Evolutionary conservation across 306 rosid species (phyloP), one percentile per base, ranked within the genome.

Genomic region (Lupinus albus): DNA sequence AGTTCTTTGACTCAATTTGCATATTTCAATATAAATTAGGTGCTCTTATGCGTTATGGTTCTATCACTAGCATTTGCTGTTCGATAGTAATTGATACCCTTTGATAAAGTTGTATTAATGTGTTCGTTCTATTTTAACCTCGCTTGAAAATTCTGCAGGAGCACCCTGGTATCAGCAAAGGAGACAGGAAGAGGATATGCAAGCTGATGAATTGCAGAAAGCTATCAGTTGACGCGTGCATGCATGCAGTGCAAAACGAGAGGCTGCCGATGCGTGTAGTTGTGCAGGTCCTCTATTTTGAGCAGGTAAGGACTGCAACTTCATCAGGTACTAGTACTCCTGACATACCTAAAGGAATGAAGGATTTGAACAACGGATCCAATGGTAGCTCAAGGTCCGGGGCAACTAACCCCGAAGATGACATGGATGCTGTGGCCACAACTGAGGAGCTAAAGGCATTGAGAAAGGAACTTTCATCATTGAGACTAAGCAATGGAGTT

Each of bases 181-280:
- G 96, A 4, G 96, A 90, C 61, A 90, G 82, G 78, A 94, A 86
- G 81, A 85, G 81, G 78, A 86, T 94, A 70, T 94, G 99, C 91
- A 88, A 86, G 80, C 72, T 94, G 81, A 90, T 94, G 95, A 95
- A 94, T 79, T 90, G 97, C 87, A 79, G 81, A 70, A 94, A 81
- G 71, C 83, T 94, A 12, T 94, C 99, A 0, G 95, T 73, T 6
- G 99, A 94, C 13, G 99, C 99, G 0, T 90, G 96, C 77, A 52
- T 88, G 87, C 99, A 94, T 11, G 99, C 96, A 0, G 90, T 94
- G 68, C 99, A 90, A 77, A 94, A 94, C 3, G 99, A 94, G 89
- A 84, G 99, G 76, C 92, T 94, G 4, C 99, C 99, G 0, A 54
- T 91, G 78, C 95, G 99, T 0, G 95, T 94, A 8, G 92, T 94